A percentile compares a stretch with the other conserved stretches of the same genome.
These are phyloP conservation scores for Aureobasidium uvarum DNA, from an alignment of 2,329 filamentous ascomycete genomes.

Conservation along the genomic window DNA sequence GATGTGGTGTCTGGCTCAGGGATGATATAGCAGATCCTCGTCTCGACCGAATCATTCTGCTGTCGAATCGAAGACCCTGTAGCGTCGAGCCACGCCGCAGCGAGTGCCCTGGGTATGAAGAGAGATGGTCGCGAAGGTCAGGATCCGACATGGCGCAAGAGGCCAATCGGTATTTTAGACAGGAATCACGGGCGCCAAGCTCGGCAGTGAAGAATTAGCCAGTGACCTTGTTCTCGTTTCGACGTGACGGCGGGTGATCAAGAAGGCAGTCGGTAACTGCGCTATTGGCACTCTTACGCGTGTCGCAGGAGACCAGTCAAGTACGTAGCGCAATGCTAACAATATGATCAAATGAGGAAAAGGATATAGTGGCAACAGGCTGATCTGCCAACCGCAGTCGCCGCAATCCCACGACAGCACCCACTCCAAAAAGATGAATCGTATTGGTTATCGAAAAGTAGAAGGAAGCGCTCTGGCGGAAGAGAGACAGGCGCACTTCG, in stretches of 20 bases:
- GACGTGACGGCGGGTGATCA: constrained; percentile 17
- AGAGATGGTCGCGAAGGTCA: neutral
- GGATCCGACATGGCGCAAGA: constrained; percentile 13
- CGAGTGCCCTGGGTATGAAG: constrained; percentile 14
- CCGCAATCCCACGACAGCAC: constrained; percentile 15
- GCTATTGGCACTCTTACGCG: constrained; percentile 1
- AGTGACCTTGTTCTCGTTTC: constrained; percentile 13
- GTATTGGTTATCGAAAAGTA: constrained; percentile 1
- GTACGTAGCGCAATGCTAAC: constrained; percentile 14
- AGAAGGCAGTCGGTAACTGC: constrained; percentile 6
- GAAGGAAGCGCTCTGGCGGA: constrained; percentile 3
- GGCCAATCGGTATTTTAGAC: constrained; percentile 18
- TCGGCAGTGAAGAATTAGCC: constrained; percentile 5
- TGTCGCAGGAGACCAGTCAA: neutral
- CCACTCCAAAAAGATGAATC: neutral
- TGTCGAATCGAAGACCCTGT: constrained; percentile 10
- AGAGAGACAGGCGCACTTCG: constrained; percentile 14
- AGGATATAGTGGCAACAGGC: constrained; percentile 3
- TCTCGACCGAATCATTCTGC: constrained; percentile 22
- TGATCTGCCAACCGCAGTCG: constrained; percentile 14
- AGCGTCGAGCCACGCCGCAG: constrained; percentile 4
- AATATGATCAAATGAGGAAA: constrained; percentile 3
- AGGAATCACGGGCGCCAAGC: constrained; percentile 13
- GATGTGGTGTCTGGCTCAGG: constrained; percentile 2
- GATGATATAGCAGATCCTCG: constrained; percentile 16